phyloP scores from a whole-genome alignment of 164 flowering plant genomes.

The Houttuynia cordata region DNA sequence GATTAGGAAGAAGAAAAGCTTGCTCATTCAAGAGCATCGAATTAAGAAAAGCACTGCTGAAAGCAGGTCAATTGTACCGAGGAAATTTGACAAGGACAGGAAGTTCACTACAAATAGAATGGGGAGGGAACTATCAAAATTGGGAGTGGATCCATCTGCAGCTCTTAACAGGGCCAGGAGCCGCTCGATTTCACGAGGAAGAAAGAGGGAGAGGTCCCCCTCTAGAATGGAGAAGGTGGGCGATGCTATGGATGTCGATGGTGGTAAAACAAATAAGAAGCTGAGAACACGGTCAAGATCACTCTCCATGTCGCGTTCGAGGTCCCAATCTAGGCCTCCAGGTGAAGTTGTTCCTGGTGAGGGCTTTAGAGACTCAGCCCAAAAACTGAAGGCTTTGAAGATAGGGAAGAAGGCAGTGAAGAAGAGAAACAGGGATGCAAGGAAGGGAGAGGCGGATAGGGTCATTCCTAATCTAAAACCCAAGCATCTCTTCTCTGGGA shows the following conservation, averaged over 20 bases:
- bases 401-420: conserved; percentile 37
- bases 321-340: conserved; percentile 55
- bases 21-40: conserved; percentile 69
- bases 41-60: conserved; percentile 86
- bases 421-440: conserved; percentile 76
- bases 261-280: conserved; percentile 40
- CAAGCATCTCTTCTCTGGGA: conserved; percentile 78
- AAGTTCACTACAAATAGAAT: conserved; percentile 61
- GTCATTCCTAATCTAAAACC: conserved; percentile 72
- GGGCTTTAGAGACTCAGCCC: conserved; percentile 62
- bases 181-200: conserved; percentile 42
- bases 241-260: conserved; percentile 47
- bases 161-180: conserved; percentile 44
- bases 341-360: conserved; percentile 67
- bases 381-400: conserved; percentile 46
- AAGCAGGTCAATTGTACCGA: conserved; percentile 60
- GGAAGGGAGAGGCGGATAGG: conserved; percentile 86
- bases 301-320: conserved; percentile 32
- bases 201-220: conserved; percentile 69
- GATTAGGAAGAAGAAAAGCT: conserved; percentile 68
- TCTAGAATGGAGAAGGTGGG: conserved; percentile 16
- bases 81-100: conserved; percentile 71
- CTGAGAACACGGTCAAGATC: conserved; percentile 22
- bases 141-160: conserved; percentile 62
- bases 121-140: conserved; percentile 69